phyloP scores from a whole-genome alignment of 1,284 basidiomycete genomes.

The Leccinum fallax region DNA sequence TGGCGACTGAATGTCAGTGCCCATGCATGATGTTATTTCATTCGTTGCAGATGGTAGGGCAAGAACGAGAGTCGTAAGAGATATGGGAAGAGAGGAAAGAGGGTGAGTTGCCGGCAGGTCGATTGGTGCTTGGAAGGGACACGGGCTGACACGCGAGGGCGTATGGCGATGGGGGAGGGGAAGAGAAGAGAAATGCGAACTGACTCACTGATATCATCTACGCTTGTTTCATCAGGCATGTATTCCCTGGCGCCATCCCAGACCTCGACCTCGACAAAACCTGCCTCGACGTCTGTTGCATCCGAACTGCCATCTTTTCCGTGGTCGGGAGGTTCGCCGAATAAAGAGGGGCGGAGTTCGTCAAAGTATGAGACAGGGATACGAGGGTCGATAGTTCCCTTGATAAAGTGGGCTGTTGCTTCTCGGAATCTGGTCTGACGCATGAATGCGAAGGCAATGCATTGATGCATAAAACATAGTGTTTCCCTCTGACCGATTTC shows the following conservation, averaged over 20 bases:
- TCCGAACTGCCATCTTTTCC: conserved; percentile 36
- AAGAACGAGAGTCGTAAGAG: conserved; percentile 24
- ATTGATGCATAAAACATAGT: conserved; percentile 74
- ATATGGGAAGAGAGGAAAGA: conserved; percentile 30
- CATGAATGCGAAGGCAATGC: conserved; percentile 74
- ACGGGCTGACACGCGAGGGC: conserved; percentile 9
- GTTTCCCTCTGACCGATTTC: conserved; percentile 53
- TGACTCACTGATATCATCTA: conserved; percentile 79
- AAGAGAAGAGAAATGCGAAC: conserved; percentile 21
- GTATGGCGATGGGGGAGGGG: conserved; percentile 23
- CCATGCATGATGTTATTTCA: conserved; percentile 29
- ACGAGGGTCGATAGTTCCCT: conserved; percentile 75
- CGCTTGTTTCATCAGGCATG: conserved; percentile 61
- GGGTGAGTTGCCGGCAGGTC: conserved; percentile 26
- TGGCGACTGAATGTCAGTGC: conserved; percentile 76
- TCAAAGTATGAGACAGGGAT: conserved; percentile 77
- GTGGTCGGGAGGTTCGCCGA: conserved; percentile 33
- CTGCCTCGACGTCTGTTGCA: conserved; percentile 40
- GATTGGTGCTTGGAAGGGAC: conserved; percentile 26
- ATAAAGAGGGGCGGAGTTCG: conserved; percentile 62
- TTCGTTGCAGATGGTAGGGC: conserved; percentile 23
- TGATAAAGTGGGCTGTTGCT: conserved; percentile 72
- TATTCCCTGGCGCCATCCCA: conserved; percentile 69
- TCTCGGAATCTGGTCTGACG: conserved; percentile 74
- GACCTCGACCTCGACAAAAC: conserved; percentile 60